Evolutionary conservation across 1,139 yeast species (phyloP).

Genomic region (Yamadazyma triangularis): DNA sequence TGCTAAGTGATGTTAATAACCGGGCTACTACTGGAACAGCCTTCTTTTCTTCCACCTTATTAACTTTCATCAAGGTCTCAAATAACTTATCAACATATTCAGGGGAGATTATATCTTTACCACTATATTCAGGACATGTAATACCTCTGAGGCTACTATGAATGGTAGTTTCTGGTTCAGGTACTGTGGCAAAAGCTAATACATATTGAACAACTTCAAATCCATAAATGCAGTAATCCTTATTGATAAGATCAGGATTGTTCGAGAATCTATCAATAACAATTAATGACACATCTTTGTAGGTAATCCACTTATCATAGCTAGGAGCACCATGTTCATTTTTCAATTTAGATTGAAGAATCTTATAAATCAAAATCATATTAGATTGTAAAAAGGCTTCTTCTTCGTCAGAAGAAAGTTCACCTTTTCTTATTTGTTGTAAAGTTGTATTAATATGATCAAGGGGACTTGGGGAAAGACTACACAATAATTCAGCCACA

Average conservation of each 20-base stretch:
- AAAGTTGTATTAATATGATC: slow-evolving; percentile 1
- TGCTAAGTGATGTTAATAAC: slow-evolving; percentile 50
- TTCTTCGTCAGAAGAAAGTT: neutral
- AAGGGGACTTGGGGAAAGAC: slow-evolving; percentile 1
- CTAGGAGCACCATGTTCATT: neutral
- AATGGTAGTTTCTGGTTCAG: slow-evolving; percentile 19
- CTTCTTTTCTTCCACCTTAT: slow-evolving; percentile 36
- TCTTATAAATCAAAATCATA: slow-evolving; percentile 5
- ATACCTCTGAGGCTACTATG: slow-evolving; percentile 11
- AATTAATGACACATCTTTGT: slow-evolving; percentile 4
- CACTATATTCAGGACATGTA: slow-evolving; percentile 8
- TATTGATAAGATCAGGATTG: slow-evolving; percentile 5
- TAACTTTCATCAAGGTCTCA: slow-evolving; percentile 33
- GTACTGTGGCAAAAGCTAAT: slow-evolving; percentile 42
- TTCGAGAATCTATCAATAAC: slow-evolving; percentile 1
- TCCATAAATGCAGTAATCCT: slow-evolving; percentile 20
- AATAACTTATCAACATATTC: slow-evolving; percentile 34
- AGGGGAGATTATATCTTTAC: slow-evolving; percentile 20
- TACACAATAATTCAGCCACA: slow-evolving; percentile 44
- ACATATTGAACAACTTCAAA: slow-evolving; percentile 47
- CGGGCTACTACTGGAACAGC: slow-evolving; percentile 50
- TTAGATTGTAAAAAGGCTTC: slow-evolving; percentile 1
- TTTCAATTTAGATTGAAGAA: slow-evolving; percentile 4
- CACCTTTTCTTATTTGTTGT: slow-evolving; percentile 1
- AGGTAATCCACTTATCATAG: neutral